Base-by-base conservation (phyloP, 2,329 filamentous ascomycete species). In the Grosmannia serpens region DNA sequence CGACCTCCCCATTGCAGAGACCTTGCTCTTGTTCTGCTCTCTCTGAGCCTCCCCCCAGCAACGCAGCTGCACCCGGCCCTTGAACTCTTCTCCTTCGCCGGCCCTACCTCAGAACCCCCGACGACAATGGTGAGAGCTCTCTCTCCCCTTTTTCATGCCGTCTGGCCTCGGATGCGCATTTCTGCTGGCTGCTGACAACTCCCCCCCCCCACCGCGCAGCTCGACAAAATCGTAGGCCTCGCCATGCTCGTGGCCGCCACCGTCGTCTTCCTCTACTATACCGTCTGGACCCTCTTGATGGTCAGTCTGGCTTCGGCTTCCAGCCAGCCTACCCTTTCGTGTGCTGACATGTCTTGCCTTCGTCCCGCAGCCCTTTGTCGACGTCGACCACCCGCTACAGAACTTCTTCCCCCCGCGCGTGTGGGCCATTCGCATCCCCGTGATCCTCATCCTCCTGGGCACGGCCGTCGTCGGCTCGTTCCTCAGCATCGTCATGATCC, bases 361-460 rank as follows among this genome's bases (percentile, higher is more conserved):
- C n/a, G n/a, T n/a, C 33, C 7, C 1, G 4, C 57, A 99, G 94
- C 94, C 94, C 71, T 99, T 99, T 73, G 94, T 99, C 74, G 94
- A 99, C 74, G 83, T 88, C 59, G 89, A 90, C 71, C 94, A 99
- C 74, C 86, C 90, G 59, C 86, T 97, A 60, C 94, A 99, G 71
- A 87, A 87, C 71, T 81, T 97, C 77, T 99, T 99, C 78, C 94
- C 90, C 62, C 92, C 92, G 53, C 91, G 94, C 72, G 91, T 96
- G 71, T 99, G 94, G 94, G 94, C 94, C 61, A 96, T 99, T 71
- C 91, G 94, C 72, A 94, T 99, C 69, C 94, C 94, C 66, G 92
- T 99, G 67, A 96, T 99, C 71, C 85, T 99, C 65, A 87, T 96
- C 63, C 85, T 99, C 53, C 80, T 99, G 65, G 91, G 87, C 64